Evolutionary conservation across 805 yeast species (phyloP).

Genomic region (Myxozyma nipponensis): DNA sequence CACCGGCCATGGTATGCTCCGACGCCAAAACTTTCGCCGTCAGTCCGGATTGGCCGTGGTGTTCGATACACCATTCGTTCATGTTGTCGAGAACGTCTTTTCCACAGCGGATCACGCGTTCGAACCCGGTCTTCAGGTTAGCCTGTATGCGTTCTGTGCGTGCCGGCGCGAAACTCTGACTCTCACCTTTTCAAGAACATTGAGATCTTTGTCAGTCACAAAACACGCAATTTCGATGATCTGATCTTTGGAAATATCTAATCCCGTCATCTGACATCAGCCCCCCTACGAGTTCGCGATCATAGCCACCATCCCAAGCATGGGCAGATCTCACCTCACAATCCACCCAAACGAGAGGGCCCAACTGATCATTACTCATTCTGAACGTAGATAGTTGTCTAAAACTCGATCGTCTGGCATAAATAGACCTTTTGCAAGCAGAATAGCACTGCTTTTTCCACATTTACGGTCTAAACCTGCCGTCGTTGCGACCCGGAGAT

Average conservation of each 20-base stretch:
- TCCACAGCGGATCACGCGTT: slow-evolving; percentile 72
- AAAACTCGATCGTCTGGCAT: too few species aligned
- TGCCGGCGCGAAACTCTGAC: background rate
- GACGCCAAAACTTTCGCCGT: slow-evolving; percentile 63
- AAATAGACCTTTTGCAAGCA: too few species aligned
- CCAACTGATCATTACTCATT: too few species aligned
- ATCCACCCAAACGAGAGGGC: slow-evolving; percentile 81
- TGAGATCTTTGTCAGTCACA: slow-evolving; percentile 77
- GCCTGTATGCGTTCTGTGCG: background rate
- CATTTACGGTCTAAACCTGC: too few species aligned
- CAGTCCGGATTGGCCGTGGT: slow-evolving; percentile 74
- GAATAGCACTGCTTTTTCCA: too few species aligned
- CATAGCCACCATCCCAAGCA: background rate
- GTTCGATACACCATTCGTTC: slow-evolving; percentile 85
- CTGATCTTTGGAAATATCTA: slow-evolving; percentile 71
- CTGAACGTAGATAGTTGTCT: too few species aligned
- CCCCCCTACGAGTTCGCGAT: background rate
- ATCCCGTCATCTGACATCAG: slow-evolving; percentile 72
- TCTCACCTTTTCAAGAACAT: slow-evolving; percentile 53
- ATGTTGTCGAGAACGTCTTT: slow-evolving; percentile 59
- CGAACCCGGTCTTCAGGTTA: slow-evolving; percentile 53
- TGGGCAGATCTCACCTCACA: slow-evolving; percentile 58
- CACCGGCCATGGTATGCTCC: slow-evolving; percentile 52
- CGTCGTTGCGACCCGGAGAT: too few species aligned
- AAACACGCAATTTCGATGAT: slow-evolving; percentile 91